phyloP scores from a whole-genome alignment of 257 asterid species.

The Datura wrightii region DNA sequence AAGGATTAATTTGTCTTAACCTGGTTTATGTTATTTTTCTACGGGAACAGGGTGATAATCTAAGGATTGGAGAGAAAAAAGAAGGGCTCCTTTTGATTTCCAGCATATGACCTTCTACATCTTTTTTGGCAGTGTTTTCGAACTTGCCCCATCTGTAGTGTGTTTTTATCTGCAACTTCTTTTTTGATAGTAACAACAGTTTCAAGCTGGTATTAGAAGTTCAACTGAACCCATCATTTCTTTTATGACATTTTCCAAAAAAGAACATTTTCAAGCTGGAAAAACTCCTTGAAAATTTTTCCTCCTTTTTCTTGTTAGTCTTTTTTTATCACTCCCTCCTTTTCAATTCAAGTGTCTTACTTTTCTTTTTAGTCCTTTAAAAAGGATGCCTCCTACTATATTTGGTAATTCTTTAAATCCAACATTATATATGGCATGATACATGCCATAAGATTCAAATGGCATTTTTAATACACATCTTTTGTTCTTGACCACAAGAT shows the following conservation, averaged over 20 bases:
- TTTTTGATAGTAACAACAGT: background rate
- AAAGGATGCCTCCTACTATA: background rate
- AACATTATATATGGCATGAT: background rate
- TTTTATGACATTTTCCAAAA: background rate
- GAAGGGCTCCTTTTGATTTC: background rate
- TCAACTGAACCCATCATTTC: background rate
- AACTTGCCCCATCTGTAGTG: background rate
- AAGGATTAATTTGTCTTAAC: background rate
- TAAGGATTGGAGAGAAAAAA: background rate
- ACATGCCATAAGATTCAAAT: background rate
- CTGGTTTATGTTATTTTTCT: background rate
- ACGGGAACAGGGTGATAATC: background rate
- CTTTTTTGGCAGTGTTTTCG: background rate
- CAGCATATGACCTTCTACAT: background rate
- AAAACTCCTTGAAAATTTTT: background rate
- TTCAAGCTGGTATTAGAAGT: background rate
- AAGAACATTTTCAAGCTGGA: background rate
- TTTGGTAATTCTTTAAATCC: background rate
- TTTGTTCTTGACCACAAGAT: background rate
- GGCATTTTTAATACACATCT: background rate
- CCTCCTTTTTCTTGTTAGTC: background rate
- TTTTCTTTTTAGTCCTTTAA: background rate
- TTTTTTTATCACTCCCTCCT: background rate
- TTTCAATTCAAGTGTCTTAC: background rate
- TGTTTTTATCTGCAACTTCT: background rate